Conservation (phyloP, 257 asterid species). For the Linderniella brevidens region DNA sequence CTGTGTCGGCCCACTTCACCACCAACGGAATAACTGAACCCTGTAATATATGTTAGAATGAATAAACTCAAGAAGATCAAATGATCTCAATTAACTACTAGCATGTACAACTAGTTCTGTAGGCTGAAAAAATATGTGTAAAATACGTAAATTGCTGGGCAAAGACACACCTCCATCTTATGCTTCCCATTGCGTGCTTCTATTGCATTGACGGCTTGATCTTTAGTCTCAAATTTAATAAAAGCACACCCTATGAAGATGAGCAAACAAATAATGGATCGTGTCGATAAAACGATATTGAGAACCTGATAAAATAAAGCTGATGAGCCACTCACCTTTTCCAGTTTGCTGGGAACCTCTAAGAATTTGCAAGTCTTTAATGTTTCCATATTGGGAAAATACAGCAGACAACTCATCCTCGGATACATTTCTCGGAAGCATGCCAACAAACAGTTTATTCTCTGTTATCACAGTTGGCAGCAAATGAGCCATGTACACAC, state of each 20-base stretch:
- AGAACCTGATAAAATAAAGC: too few relatives aligned
- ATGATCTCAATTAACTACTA: constrained; percentile 5
- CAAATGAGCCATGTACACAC: constrained; percentile 4
- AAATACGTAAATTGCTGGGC: not conserved
- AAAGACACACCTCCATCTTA: constrained; percentile 75
- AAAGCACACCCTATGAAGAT: constrained; percentile 68
- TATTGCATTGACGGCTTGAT: constrained; percentile 83
- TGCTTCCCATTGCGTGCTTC: constrained; percentile 86
- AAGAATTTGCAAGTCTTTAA: constrained; percentile 75
- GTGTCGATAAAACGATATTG: not conserved
- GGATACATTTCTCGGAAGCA: constrained; percentile 89
- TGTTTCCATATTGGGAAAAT: constrained; percentile 76
- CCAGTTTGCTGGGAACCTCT: constrained; percentile 87
- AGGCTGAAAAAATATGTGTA: not conserved
- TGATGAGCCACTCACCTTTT: constrained; percentile 44
- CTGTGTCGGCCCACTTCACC: constrained; percentile 99
- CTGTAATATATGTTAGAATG: constrained; percentile 14
- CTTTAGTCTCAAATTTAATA: constrained; percentile 75
- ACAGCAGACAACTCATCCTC: constrained; percentile 65
- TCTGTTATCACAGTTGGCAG: constrained; percentile 29
- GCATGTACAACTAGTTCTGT: too few relatives aligned
- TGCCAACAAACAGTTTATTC: constrained; percentile 89
- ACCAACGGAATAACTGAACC: constrained; percentile 89
- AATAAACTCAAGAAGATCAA: constrained; percentile 1
- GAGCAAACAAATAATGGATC: not conserved